Evolutionary conservation across 78 protist species (phyloP), one percentile per base, ranked within the genome.

Genomic region (Tieghemostelium lacteum): DNA sequence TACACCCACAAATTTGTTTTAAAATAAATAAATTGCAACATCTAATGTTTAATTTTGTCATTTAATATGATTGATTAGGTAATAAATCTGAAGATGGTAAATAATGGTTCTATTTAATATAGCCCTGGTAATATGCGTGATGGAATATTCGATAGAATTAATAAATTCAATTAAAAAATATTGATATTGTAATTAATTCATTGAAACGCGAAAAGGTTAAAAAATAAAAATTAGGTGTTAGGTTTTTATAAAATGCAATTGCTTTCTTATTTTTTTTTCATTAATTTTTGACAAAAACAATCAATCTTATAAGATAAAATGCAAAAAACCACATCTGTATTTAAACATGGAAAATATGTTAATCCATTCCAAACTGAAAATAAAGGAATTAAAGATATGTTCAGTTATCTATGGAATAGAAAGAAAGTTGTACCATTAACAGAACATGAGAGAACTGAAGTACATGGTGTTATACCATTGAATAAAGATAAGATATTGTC

Each of bases 311-410:
- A 33, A 33, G 20, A 28, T 28, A 17, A 61, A 29, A 28, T 45
- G 58, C 54, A 69, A 60, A 80, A 67, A 37, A 80, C 76, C 36
- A 2, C 20, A 14, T 37, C 88, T 20, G 34, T 17, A 26, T 67
- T 67, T 57, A 42, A 54, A 39, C 37, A 67, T 65, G 88, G 88
- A 6, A 80, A 45, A 80, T 80, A 26, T 50, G 24, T 67, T 6
- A 67, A 80, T 20, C 77, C 76, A 65, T 80, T 69, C 28, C 36
- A 33, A 69, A 57, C 33, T 42, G 39, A 22, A 22, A 33, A 42
- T 16, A 20, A 19, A 36, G 1, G n/a, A n/a, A 42, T 20, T 39
- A 31, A n/a, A 36, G 70, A 74, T 29, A 58, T 77, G n/a, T 33
- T 31, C 34, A 31, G 31, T 45, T 75, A 62, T 40, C 0, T 52